Conservation (phyloP, 768 basidiomycete genomes). For the Terana coerulea region DNA sequence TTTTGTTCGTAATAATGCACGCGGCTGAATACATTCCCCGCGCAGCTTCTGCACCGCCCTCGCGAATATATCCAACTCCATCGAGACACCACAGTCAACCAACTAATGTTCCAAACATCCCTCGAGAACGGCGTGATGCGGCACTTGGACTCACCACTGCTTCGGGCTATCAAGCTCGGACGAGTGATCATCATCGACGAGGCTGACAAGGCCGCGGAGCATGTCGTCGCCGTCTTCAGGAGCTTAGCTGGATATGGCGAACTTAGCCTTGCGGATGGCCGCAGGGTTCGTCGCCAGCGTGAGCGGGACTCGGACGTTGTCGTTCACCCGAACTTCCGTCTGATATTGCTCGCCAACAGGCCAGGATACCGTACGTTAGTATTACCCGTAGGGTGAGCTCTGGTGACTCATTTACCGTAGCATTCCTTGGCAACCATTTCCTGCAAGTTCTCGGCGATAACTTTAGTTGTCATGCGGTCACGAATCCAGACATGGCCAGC, state of each 20-base stretch:
- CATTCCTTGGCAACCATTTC: slow-evolving; percentile 73
- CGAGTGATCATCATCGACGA: slow-evolving; percentile 70
- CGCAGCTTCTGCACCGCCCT: slow-evolving; percentile 55
- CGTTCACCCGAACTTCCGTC: slow-evolving; percentile 60
- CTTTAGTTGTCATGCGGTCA: slow-evolving; percentile 61
- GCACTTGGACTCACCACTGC: slow-evolving; percentile 62
- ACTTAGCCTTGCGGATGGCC: slow-evolving; percentile 59
- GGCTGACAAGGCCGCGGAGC: slow-evolving; percentile 71
- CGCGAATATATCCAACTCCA: slow-evolving; percentile 70
- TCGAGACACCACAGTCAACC: slow-evolving; percentile 66
- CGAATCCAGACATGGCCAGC: slow-evolving; percentile 65
- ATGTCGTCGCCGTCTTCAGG: slow-evolving; percentile 68
- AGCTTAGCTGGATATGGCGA: slow-evolving; percentile 65
- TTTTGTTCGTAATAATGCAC: too few relatives aligned
- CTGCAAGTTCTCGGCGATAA: slow-evolving; percentile 68
- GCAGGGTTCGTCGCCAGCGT: slow-evolving; percentile 43
- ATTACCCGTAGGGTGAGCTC: not conserved
- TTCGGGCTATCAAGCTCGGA: slow-evolving; percentile 57
- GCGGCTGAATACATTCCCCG: too few relatives aligned
- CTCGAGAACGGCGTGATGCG: slow-evolving; percentile 54
- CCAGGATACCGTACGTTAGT: slow-evolving; percentile 59
- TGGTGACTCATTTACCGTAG: slow-evolving; percentile 27
- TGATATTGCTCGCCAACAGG: slow-evolving; percentile 61
- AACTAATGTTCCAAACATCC: slow-evolving; percentile 66
- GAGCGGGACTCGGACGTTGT: slow-evolving; percentile 53